These are phyloP conservation scores for Durotheca rogersii DNA, from an alignment of 495 filamentous ascomycete genomes.

Conservation along the genomic window DNA sequence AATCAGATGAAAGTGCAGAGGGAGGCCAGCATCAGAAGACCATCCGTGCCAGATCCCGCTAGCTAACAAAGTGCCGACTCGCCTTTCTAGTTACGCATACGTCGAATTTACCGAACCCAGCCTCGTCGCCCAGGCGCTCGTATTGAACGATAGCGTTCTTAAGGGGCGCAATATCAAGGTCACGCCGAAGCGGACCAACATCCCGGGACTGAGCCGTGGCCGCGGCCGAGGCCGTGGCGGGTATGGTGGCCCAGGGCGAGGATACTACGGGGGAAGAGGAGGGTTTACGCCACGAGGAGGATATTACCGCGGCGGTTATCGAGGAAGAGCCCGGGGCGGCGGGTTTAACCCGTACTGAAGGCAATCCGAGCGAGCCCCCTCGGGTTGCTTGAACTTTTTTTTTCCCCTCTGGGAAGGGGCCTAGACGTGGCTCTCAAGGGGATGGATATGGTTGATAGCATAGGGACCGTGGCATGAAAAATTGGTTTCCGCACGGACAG, in stretches of 20 bases:
- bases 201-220: constrained; percentile 83
- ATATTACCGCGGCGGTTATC: constrained; percentile 75
- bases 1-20: too few relatives aligned
- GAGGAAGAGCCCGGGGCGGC: constrained; percentile 69
- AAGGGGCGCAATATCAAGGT: constrained; percentile 96
- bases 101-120: constrained; percentile 97
- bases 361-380: constrained; percentile 1
- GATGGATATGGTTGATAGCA: constrained; percentile 21
- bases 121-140: constrained; percentile 87
- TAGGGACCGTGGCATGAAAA: constrained; percentile 6
- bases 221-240: constrained; percentile 74
- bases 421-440: constrained; percentile 6
- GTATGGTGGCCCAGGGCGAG: constrained; percentile 50
- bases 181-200: constrained; percentile 93
- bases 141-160: constrained; percentile 95
- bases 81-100: constrained; percentile 81
- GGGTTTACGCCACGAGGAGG: constrained; percentile 67
- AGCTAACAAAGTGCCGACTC: constrained; percentile 50
- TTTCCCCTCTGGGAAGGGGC: constrained; percentile 2
- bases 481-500: constrained; percentile 11
- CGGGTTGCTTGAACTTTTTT: neutral
- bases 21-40: too few relatives aligned
- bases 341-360: constrained; percentile 26
- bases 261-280: constrained; percentile 58
- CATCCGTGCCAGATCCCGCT: constrained; percentile 26